These are phyloP conservation scores for Daldinia grandis DNA, from an alignment of 495 filamentous ascomycete genomes.

Conservation along the genomic window DNA sequence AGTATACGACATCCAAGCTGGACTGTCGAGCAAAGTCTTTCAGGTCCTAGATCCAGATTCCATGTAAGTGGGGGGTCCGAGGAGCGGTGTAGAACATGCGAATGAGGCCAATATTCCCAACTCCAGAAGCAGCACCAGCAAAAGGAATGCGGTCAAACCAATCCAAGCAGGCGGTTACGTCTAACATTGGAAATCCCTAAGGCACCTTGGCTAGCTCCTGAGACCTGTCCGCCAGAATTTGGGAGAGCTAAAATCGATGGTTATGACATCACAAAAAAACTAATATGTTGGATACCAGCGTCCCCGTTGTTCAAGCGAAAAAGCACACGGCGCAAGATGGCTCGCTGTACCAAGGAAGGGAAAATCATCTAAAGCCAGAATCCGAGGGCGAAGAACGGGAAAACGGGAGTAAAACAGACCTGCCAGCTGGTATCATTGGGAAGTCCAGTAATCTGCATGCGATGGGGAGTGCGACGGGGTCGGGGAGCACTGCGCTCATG, in stretches of 20 bases:
- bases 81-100: conserved; percentile 51
- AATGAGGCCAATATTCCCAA: conserved; percentile 59
- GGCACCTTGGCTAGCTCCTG: conserved; percentile 45
- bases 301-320: conserved; percentile 40
- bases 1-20: conserved; percentile 97
- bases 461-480: conserved; percentile 90
- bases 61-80: conserved; percentile 63
- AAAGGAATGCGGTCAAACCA: conserved; percentile 48
- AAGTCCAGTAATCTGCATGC: conserved; percentile 97
- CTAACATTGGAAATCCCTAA: conserved; percentile 39
- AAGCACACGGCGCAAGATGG: conserved; percentile 40
- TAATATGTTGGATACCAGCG: conserved; percentile 34
- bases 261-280: conserved; percentile 40
- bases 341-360: conserved; percentile 48
- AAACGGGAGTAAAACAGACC: conserved; percentile 80
- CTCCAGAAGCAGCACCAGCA: conserved; percentile 50
- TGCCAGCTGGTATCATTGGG: conserved; percentile 99
- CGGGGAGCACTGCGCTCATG: conserved; percentile 83
- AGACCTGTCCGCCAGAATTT: conserved; percentile 44
- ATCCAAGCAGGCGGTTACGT: conserved; percentile 43
- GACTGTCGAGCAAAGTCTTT: conserved; percentile 99
- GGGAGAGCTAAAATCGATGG: conserved; percentile 38
- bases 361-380: conserved; percentile 47
- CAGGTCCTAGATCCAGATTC: conserved; percentile 83
- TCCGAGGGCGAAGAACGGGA: conserved; percentile 64